Percentiles rank a stretch among this genome's conserved stretches.
phyloP scores from a whole-genome alignment of 2,329 filamentous ascomycete species.

The Colletotrichum truncatum region DNA sequence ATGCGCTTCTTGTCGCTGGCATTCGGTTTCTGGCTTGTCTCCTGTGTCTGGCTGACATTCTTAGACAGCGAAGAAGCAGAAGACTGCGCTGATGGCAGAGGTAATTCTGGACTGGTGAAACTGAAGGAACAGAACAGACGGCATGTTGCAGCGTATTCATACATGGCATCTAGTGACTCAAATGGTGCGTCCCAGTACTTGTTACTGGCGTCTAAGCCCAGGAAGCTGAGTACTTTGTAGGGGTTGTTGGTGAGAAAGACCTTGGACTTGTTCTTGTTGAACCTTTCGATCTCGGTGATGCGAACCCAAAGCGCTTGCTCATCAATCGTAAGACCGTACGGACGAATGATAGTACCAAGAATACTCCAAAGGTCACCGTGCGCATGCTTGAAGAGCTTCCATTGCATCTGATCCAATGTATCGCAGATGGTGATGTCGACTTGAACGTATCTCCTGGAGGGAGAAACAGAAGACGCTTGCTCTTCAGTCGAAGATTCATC shows the following conservation, averaged over 20 bases:
- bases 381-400: constrained; percentile 73
- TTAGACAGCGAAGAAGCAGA: neutral
- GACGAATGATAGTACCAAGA: constrained; percentile 71
- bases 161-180: constrained; percentile 61
- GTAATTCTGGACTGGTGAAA: constrained; percentile 30
- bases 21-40: constrained; percentile 50
- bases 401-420: constrained; percentile 56
- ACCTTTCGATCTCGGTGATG: constrained; percentile 72
- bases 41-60: constrained; percentile 19
- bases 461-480: neutral
- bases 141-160: constrained; percentile 66
- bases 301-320: constrained; percentile 72
- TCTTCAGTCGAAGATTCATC: neutral
- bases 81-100: neutral
- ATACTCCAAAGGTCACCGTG: constrained; percentile 78
- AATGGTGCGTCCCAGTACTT: constrained; percentile 66
- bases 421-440: constrained; percentile 71
- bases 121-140: constrained; percentile 64
- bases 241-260: constrained; percentile 70
- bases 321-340: constrained; percentile 72
- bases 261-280: constrained; percentile 64
- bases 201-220: constrained; percentile 62
- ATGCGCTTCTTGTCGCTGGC: constrained; percentile 67
- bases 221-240: constrained; percentile 64
- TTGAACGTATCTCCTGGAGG: constrained; percentile 61